Base-by-base conservation (phyloP, 129 eudicot genomes). In the Flaveria bidentis region DNA sequence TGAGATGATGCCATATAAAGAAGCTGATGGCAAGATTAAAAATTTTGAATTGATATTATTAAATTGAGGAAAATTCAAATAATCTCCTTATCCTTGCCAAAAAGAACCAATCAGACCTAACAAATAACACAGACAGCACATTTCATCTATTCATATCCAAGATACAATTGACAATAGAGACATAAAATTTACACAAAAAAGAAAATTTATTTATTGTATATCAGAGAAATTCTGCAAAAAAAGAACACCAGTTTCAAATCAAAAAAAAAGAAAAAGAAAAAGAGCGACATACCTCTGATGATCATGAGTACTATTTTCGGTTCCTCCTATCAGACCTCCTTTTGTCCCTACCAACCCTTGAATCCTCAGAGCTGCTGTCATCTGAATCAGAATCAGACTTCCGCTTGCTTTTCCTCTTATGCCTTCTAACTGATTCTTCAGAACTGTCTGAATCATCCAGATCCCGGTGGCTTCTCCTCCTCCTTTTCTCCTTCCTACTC, bases 401-500 rank as follows among this genome's bases (percentile, higher is more conserved):
- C 65, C 79, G 66, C 15, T 72, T 79, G 33, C 67, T 79, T 53
- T 53, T 79, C 14, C 89, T 90, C 88, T 84, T 88, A 41, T 73
- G 86, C 47, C 81, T 49, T 78, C 75, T 83, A 58, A 50, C 67
- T 33, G 85, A 83, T 45, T 78, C 91, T 60, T 81, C 80, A 36
- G 81, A 84, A 68, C 75, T 82, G 1, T 84, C 83, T 47, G 84
- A 73, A 84, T 82, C 92, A 76, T 85, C 90, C 10, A 92, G 83
- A 75, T 84, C 71, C 22, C 88, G 45, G 44, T 87, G 90, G 74
- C 91, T 88, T 75, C 90, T 71, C 86, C 91, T 83, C 72, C 96
- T 86, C 81, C 90, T 82, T 86, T 81, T 94, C 75, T 88, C 95
- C 85, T 87, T 88, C 91, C 90, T 87, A 60, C 88, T 84, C 79